phyloP scores from a whole-genome alignment of 164 flowering plant species.

The Vitis amurensis region DNA sequence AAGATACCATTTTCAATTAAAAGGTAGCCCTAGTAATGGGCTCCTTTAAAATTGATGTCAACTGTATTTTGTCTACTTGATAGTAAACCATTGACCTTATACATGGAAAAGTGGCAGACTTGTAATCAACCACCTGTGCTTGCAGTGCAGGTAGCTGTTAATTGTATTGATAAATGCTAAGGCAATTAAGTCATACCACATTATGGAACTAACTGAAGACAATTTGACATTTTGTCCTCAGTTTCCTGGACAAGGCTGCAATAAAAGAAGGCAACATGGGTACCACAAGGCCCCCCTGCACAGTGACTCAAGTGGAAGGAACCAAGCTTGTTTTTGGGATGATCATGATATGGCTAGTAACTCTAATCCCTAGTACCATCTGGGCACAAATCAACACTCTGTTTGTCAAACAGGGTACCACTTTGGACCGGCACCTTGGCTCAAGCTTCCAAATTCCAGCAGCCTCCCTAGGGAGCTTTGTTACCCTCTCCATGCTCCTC shows the following conservation, averaged over 20 bases:
- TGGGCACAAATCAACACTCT: slow-evolving; percentile 88
- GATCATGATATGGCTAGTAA: slow-evolving; percentile 67
- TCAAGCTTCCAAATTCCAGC: slow-evolving; percentile 68
- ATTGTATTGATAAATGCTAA: background rate
- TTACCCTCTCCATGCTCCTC: slow-evolving; percentile 76
- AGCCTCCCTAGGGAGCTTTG: slow-evolving; percentile 75
- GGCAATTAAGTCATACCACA: no score
- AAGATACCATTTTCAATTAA: no score
- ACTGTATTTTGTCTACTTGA: no score
- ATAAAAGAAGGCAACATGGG: slow-evolving; percentile 31
- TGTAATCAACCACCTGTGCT: no score
- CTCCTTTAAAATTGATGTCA: no score
- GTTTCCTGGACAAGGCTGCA: slow-evolving; percentile 91
- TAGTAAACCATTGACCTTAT: no score
- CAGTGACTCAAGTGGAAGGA: slow-evolving; percentile 84
- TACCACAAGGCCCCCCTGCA: slow-evolving; percentile 41
- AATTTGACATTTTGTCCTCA: slow-evolving; percentile 12
- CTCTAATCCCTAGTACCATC: slow-evolving; percentile 75
- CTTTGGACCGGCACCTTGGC: slow-evolving; percentile 55
- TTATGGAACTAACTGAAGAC: no score
- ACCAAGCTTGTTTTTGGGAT: slow-evolving; percentile 68
- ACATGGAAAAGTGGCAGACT: no score
- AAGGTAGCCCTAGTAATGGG: no score
- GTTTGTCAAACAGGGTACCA: slow-evolving; percentile 86
- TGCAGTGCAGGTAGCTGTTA: no score